A percentile compares a stretch with the other conserved stretches of the same genome.
phyloP scores from a whole-genome alignment of 2,329 filamentous ascomycete species.

The Aspergillus hortae region DNA sequence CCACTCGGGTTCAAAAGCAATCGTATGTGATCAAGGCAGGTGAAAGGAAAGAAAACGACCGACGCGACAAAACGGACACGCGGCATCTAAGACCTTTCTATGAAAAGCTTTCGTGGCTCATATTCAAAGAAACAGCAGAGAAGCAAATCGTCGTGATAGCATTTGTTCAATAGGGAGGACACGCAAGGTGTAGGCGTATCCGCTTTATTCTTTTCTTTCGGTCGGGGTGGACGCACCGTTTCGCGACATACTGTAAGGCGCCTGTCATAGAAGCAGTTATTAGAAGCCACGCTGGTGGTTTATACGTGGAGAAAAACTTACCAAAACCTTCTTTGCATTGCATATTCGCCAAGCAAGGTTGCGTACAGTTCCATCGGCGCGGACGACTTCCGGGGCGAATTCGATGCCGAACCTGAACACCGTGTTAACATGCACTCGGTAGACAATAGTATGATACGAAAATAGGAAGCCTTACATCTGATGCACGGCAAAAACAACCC shows the following conservation, averaged over 20 bases:
- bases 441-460: background rate
- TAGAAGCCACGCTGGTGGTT: background rate
- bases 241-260: slow-evolving; percentile 68
- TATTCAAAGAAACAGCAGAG: background rate
- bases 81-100: background rate
- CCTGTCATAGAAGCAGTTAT: slow-evolving; percentile 42
- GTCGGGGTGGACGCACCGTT: slow-evolving; percentile 61
- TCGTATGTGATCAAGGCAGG: too few species aligned
- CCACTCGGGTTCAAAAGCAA: too few species aligned
- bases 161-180: background rate
- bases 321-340: slow-evolving; percentile 91
- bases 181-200: background rate
- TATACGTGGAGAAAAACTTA: slow-evolving; percentile 47
- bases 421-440: slow-evolving; percentile 5
- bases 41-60: background rate
- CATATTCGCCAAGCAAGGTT: slow-evolving; percentile 93
- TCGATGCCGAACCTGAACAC: slow-evolving; percentile 74
- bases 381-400: slow-evolving; percentile 87
- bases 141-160: background rate
- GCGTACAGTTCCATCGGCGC: slow-evolving; percentile 83
- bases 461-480: slow-evolving; percentile 63
- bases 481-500: slow-evolving; percentile 89
- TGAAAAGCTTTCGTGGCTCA: slow-evolving; percentile 3
- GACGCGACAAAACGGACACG: background rate
- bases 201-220: slow-evolving; percentile 22